Conservation (phyloP, 352 stramenopile species). For the Phytophthora capsici region DNA sequence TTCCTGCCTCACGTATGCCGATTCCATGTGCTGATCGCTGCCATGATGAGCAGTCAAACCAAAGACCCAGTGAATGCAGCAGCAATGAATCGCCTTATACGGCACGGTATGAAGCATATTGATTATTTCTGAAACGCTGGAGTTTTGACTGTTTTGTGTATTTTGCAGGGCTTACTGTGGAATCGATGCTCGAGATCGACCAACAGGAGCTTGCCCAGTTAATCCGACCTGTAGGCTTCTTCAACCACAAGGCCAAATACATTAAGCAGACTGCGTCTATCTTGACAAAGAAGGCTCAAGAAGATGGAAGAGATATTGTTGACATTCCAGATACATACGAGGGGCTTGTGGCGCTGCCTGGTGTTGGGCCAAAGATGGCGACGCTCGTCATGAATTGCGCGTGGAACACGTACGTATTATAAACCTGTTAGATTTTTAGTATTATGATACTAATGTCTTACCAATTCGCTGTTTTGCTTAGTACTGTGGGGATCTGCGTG, state of each 20-base stretch:
- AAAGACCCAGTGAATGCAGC: slow-evolving; percentile 94
- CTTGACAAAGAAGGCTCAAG: slow-evolving; percentile 47
- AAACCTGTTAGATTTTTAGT: neutral
- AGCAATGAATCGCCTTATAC: slow-evolving; percentile 71
- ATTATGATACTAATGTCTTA: neutral
- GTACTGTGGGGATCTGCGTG: slow-evolving; percentile 93
- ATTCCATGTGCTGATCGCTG: slow-evolving; percentile 95
- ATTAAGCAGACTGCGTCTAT: slow-evolving; percentile 88
- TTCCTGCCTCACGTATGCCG: slow-evolving; percentile 58
- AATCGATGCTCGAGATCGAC: slow-evolving; percentile 87
- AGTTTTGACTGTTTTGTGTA: neutral
- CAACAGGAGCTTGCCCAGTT: slow-evolving; percentile 86
- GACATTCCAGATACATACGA: slow-evolving; percentile 94
- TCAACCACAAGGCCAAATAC: slow-evolving; percentile 96
- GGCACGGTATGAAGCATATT: slow-evolving; percentile 42
- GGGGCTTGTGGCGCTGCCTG: slow-evolving; percentile 90
- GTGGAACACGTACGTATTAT: slow-evolving; percentile 77
- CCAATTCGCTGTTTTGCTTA: slow-evolving; percentile 8
- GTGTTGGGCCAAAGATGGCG: slow-evolving; percentile 97
- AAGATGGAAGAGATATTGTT: slow-evolving; percentile 33
- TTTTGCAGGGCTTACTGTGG: slow-evolving; percentile 79
- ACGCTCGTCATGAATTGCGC: slow-evolving; percentile 95
- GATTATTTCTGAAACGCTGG: neutral
- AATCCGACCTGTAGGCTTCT: slow-evolving; percentile 95
- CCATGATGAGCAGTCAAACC: slow-evolving; percentile 97